Evolutionary conservation across 2,329 filamentous ascomycete genomes (phyloP), one percentile per base, ranked within the genome.

Genomic region (Trichoderma polysporum): DNA sequence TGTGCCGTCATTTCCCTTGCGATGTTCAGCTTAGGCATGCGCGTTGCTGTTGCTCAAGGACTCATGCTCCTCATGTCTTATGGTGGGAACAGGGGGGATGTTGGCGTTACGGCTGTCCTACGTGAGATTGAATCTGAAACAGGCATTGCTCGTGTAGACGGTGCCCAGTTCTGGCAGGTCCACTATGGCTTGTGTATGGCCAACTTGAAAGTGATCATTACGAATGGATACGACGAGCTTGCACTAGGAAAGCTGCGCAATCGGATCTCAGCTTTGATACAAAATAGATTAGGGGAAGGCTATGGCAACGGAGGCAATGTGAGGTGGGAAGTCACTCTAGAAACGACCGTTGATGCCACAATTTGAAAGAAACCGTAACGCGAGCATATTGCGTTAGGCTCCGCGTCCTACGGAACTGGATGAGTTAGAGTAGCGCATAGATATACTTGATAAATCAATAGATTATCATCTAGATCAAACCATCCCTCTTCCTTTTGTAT

Each of bases 171-270:
- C 78, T 99, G 95, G 95, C 95, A 99, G 81, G 95, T 97, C 15
- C 95, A 99, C 79, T 97, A 98, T 76, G 94, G 94, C 1, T 83
- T 98, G 47, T 97, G 93, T 75, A 97, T 98, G 91, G 95, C 95
- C 9, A 97, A 96, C 76, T 78, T 99, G 71, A 96, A 93, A 77
- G 79, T 99, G 22, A 86, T 89, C 68, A 86, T 97, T 29, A 77
- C 81, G 4, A 82, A 80, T 69, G 90, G 89, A 4, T 82, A 79
- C 53, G 89, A 91, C 50, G 92, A 95, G 69, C 87, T 90, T 15
- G 86, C 89, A 6, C 81, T 96, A 68, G 84, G 85, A 67, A 90
- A 90, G 73, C 79, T 98, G 70, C 87, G 94, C 67, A 89, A 91
- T 69, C 88, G 92, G 53, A 87, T 97, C 58, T 85, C 87, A 17